A percentile compares a stretch with the other conserved stretches of the same genome.
Evolutionary conservation across 2,329 filamentous ascomycete genomes (phyloP).

Genomic region (Thielaviopsis punctulata): DNA sequence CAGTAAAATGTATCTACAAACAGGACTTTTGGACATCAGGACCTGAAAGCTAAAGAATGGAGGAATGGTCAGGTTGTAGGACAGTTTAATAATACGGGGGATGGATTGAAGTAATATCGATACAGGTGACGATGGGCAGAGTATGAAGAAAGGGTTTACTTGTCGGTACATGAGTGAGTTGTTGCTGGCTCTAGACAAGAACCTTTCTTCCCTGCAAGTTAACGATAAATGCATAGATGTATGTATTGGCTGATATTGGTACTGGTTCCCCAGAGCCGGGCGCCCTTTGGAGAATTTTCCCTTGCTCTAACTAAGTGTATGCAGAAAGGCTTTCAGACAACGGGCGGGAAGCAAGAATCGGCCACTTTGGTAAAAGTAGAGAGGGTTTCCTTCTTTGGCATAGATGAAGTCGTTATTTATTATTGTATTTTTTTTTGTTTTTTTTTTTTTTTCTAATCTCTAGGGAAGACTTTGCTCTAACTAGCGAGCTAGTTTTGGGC

Average conservation of each 20-base stretch:
- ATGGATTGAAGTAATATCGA: neutral
- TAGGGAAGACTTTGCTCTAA: neutral
- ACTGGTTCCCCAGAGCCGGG: neutral
- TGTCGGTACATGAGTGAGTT: too few relatives aligned
- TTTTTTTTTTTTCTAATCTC: too few relatives aligned
- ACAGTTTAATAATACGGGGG: neutral
- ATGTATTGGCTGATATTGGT: neutral
- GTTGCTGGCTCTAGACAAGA: neutral
- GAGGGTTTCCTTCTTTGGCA: too few relatives aligned
- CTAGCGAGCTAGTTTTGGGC: neutral
- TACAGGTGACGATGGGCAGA: too few relatives aligned
- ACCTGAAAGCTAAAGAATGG: neutral
- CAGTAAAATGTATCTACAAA: neutral
- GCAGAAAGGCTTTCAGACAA: neutral
- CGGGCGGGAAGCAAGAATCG: neutral
- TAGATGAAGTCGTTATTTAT: too few relatives aligned
- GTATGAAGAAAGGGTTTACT: too few relatives aligned
- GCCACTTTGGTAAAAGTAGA: too few relatives aligned
- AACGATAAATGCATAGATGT: too few relatives aligned
- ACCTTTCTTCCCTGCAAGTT: neutral
- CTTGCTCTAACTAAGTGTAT: neutral
- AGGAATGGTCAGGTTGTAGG: neutral
- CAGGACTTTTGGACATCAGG: neutral
- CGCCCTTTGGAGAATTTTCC: neutral
- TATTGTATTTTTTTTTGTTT: too few relatives aligned